phyloP scores from a whole-genome alignment of 495 filamentous ascomycete genomes.

The Tricharina praecox region DNA sequence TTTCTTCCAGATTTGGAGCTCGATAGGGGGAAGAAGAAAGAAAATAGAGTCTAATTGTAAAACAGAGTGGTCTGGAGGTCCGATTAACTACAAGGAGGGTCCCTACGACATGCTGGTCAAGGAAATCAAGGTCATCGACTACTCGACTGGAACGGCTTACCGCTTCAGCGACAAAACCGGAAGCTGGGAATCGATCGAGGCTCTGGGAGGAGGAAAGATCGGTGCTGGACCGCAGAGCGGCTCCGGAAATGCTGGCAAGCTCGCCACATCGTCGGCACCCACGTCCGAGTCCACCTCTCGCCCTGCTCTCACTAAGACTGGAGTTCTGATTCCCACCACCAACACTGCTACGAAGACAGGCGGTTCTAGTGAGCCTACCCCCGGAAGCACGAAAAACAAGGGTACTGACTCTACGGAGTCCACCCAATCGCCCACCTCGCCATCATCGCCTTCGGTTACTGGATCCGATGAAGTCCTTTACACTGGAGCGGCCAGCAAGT shows the following conservation, averaged over 20 bases:
- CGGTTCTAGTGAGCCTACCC: conserved; percentile 23
- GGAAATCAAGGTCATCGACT: conserved; percentile 62
- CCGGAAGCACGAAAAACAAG: conserved; percentile 8
- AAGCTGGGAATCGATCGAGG: conserved; percentile 60
- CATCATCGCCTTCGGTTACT: conserved; percentile 15
- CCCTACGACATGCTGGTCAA: conserved; percentile 78
- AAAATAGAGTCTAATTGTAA: too few relatives aligned
- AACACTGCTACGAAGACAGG: background rate
- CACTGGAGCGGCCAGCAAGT: conserved; percentile 6
- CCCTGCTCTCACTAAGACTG: background rate
- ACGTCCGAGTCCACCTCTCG: background rate
- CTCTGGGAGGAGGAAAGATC: conserved; percentile 54
- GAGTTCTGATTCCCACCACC: conserved; percentile 1
- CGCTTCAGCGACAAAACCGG: conserved; percentile 60
- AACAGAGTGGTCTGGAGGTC: conserved; percentile 72
- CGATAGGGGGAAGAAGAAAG: too few relatives aligned
- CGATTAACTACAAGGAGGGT: conserved; percentile 58
- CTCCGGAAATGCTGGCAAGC: conserved; percentile 29
- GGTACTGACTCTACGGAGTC: conserved; percentile 24
- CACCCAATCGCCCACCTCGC: conserved; percentile 24
- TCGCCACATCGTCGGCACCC: conserved; percentile 27
- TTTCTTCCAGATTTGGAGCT: too few relatives aligned
- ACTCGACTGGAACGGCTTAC: conserved; percentile 76
- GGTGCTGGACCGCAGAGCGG: conserved; percentile 29
- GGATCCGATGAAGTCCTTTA: conserved; percentile 14